phyloP scores from a whole-genome alignment of 1,139 yeast species.

The Casaregolazyma suthepensis region DNA sequence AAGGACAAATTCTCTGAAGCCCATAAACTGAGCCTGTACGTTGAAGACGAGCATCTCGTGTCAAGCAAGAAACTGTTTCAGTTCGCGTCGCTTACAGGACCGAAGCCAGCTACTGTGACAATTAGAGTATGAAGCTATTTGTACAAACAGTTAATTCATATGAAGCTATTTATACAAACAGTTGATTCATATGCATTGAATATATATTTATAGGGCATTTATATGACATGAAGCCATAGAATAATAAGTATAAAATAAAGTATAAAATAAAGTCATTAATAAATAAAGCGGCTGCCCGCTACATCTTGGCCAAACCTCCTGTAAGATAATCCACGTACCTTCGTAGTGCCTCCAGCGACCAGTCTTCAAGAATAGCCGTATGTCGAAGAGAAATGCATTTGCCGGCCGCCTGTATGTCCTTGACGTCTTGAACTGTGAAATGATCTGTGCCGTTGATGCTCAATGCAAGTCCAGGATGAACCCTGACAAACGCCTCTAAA shows the following conservation, averaged over 20 bases:
- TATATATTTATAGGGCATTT: neutral
- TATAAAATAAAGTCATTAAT: neutral
- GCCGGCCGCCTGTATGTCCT: constrained; percentile 9
- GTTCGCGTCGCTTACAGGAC: constrained; percentile 9
- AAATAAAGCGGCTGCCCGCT: neutral
- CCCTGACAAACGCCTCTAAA: constrained; percentile 3
- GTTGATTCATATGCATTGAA: neutral
- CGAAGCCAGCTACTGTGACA: constrained; percentile 1
- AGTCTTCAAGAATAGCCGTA: constrained; percentile 20
- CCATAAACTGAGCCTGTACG: constrained; percentile 19
- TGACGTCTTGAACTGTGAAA: constrained; percentile 17
- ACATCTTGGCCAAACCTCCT: neutral
- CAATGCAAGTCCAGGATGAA: constrained; percentile 5
- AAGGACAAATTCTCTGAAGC: constrained; percentile 48
- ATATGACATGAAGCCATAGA: neutral
- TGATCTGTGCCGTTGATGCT: constrained; percentile 18
- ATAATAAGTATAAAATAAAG: no score
- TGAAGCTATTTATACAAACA: neutral
- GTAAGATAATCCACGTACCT: constrained; percentile 9
- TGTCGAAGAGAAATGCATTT: constrained; percentile 16
- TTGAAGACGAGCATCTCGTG: constrained; percentile 12
- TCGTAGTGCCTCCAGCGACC: constrained; percentile 19
- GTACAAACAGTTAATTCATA: neutral
- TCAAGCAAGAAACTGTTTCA: constrained; percentile 16
- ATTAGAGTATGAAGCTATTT: neutral